Percentiles rank a stretch among this genome's conserved stretches.
Conservation (phyloP, 352 stramenopile genomes). For the Phytophthora sansomeana region DNA sequence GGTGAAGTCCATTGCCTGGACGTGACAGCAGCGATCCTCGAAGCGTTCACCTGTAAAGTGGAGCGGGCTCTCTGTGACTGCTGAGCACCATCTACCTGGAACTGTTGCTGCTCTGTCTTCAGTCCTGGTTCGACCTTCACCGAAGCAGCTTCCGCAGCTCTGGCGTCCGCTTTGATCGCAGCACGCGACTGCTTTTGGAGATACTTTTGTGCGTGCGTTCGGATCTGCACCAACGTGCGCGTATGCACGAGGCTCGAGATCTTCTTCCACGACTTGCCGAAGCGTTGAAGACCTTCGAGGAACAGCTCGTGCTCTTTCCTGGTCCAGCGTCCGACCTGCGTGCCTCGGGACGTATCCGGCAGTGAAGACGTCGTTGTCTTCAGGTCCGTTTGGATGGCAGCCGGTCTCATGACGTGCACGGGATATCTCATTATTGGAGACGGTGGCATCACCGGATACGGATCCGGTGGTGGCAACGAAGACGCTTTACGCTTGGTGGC, state of each 20-base stretch:
- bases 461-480: background rate
- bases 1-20: slow-evolving; percentile 15
- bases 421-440: slow-evolving; percentile 12
- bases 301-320: slow-evolving; percentile 92
- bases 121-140: background rate
- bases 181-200: slow-evolving; percentile 86
- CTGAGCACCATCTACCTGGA: background rate
- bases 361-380: background rate
- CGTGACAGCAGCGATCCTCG: background rate
- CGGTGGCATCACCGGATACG: slow-evolving; percentile 2
- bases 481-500: slow-evolving; percentile 24
- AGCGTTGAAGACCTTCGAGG: slow-evolving; percentile 83
- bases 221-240: slow-evolving; percentile 94
- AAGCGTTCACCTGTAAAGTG: slow-evolving; percentile 2
- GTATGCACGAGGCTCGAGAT: slow-evolving; percentile 85
- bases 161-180: slow-evolving; percentile 50
- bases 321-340: slow-evolving; percentile 87
- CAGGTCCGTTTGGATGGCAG: slow-evolving; percentile 1
- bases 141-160: slow-evolving; percentile 16
- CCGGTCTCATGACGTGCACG: slow-evolving; percentile 4
- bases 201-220: slow-evolving; percentile 98
- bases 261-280: slow-evolving; percentile 94
- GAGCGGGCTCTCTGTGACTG: background rate
- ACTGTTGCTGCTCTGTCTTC: slow-evolving; percentile 9
- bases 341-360: slow-evolving; percentile 5